phyloP scores from a whole-genome alignment of 352 stramenopile genomes.

The Phytophthora rubi region DNA sequence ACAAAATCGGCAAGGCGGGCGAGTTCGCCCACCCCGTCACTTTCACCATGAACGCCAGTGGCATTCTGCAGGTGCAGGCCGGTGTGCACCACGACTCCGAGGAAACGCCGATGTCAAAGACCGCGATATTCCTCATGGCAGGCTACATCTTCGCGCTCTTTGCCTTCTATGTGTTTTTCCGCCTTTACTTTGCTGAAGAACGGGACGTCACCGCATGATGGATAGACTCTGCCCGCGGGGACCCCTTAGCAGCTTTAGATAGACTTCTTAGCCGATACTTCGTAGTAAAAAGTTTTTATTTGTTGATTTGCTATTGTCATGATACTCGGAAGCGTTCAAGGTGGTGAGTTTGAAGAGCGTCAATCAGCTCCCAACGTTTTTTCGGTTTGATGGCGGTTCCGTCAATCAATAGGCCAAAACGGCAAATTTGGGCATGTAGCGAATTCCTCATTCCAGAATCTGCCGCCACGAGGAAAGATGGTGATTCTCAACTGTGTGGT shows the following conservation, averaged over 20 bases:
- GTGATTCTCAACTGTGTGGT: too few relatives aligned
- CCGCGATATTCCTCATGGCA: slow-evolving; percentile 61
- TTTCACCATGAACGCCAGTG: slow-evolving; percentile 89
- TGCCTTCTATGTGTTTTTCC: slow-evolving; percentile 65
- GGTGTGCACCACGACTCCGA: slow-evolving; percentile 82
- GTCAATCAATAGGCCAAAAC: too few relatives aligned
- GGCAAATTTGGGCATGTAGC: too few relatives aligned
- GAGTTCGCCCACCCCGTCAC: slow-evolving; percentile 83
- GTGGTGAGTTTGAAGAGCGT: too few relatives aligned
- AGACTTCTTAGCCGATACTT: slow-evolving; percentile 4
- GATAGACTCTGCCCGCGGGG: background rate
- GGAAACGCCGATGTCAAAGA: slow-evolving; percentile 76
- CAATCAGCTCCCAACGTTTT: too few relatives aligned
- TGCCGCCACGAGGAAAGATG: too few relatives aligned
- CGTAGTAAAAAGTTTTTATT: background rate
- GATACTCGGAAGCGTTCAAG: too few relatives aligned
- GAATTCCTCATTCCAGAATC: too few relatives aligned
- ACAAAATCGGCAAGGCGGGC: slow-evolving; percentile 76
- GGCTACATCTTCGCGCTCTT: slow-evolving; percentile 58
- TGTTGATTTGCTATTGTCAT: too few relatives aligned
- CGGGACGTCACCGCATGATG: slow-evolving; percentile 45
- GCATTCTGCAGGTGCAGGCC: slow-evolving; percentile 83
- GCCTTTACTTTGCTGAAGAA: slow-evolving; percentile 61
- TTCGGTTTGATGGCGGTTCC: too few relatives aligned
- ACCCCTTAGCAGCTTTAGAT: slow-evolving; percentile 1